A percentile compares a stretch with the other conserved stretches of the same genome.
phyloP scores from a whole-genome alignment of 768 basidiomycete genomes.

The Leccinum subgranulosum region DNA sequence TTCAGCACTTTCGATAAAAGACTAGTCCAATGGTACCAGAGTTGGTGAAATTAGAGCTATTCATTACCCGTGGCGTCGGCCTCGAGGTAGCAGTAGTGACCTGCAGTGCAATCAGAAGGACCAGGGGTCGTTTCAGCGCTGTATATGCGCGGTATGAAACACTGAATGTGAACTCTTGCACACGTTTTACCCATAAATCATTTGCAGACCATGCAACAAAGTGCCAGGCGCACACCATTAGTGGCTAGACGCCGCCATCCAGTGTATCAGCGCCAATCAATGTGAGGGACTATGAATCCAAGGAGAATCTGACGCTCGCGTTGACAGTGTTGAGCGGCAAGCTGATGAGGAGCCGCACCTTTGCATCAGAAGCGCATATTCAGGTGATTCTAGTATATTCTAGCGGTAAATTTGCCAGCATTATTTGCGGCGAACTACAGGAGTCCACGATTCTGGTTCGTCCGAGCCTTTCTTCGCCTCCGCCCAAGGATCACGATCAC shows the following conservation, averaged over 20 bases:
- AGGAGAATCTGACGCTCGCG: neutral
- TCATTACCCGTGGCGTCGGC: neutral
- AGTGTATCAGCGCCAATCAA: neutral
- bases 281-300: neutral
- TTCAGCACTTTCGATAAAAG: neutral
- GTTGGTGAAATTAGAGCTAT: neutral
- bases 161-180: neutral
- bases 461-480: conserved; percentile 23
- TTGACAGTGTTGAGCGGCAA: neutral
- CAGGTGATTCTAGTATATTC: neutral
- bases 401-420: neutral
- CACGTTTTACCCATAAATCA: neutral
- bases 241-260: neutral
- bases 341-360: neutral
- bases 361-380: conserved; percentile 3
- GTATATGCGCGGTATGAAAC: neutral
- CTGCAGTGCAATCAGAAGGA: neutral
- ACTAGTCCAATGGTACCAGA: neutral
- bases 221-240: neutral
- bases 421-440: conserved; percentile 28
- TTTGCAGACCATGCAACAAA: neutral
- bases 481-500: conserved; percentile 25
- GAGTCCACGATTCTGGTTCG: conserved; percentile 39
- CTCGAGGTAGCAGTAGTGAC: neutral
- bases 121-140: neutral